These are phyloP conservation scores for Fusarium sublunatum DNA, from an alignment of 2,329 filamentous ascomycete genomes.

Conservation along the genomic window DNA sequence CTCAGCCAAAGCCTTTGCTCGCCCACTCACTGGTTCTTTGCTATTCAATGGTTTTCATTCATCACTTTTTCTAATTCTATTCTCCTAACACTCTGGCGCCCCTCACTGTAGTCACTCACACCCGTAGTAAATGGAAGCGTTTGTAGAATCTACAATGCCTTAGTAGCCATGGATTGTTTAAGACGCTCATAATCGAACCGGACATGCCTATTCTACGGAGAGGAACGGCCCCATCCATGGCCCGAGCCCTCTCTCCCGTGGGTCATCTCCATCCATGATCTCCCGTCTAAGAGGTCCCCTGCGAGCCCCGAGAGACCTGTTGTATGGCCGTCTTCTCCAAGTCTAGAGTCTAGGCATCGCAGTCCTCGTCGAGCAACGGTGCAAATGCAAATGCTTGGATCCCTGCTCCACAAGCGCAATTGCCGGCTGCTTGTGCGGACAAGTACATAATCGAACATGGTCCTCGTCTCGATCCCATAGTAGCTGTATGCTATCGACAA, in stretches of 20 bases:
- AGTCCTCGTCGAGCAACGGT: conserved; percentile 18
- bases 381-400: conserved; percentile 30
- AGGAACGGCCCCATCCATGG: conserved; percentile 31
- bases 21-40: conserved; percentile 30
- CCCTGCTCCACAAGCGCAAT: conserved; percentile 36
- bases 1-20: conserved; percentile 9
- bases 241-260: conserved; percentile 25
- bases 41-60: conserved; percentile 9
- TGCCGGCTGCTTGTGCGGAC: conserved; percentile 38
- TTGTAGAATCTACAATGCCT: conserved; percentile 15
- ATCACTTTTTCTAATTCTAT: conserved; percentile 12
- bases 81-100: neutral
- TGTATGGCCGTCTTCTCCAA: conserved; percentile 38
- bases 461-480: conserved; percentile 46
- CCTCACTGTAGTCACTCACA: conserved; percentile 22
- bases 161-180: neutral
- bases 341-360: conserved; percentile 38
- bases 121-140: conserved; percentile 9
- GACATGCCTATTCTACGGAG: conserved; percentile 24
- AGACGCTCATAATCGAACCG: conserved; percentile 29
- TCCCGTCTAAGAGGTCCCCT: conserved; percentile 40
- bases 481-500: conserved; percentile 42
- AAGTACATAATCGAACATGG: conserved; percentile 48
- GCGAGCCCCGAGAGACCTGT: conserved; percentile 33
- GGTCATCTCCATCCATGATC: conserved; percentile 36